These are phyloP conservation scores for Metroxylon sagu DNA, from an alignment of 176 grass and related monocot species.

Conservation along the genomic window DNA sequence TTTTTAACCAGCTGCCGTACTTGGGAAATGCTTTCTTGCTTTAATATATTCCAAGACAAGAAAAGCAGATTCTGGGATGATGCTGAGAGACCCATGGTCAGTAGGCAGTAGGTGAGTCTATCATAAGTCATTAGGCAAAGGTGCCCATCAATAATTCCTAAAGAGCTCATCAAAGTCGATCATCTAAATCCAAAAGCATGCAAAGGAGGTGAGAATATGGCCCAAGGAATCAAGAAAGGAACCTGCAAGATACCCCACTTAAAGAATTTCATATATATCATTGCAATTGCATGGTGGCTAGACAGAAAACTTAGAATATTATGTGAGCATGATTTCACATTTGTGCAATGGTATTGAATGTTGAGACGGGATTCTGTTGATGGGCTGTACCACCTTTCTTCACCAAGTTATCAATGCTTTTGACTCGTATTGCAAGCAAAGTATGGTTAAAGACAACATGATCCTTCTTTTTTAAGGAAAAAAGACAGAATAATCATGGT, in stretches of 20 bases:
- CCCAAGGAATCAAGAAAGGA: conserved; percentile 29
- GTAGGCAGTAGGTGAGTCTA: not conserved
- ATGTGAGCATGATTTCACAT: too few relatives aligned
- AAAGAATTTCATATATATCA: too few relatives aligned
- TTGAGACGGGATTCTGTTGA: too few relatives aligned
- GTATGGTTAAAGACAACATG: too few relatives aligned
- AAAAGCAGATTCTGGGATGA: conserved; percentile 44
- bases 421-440: too few relatives aligned
- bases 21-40: conserved; percentile 23
- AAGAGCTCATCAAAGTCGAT: conserved; percentile 12
- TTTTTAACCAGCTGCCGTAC: conserved; percentile 16
- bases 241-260: not conserved
- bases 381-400: too few relatives aligned
- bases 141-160: conserved; percentile 29
- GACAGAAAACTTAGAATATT: too few relatives aligned
- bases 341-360: too few relatives aligned
- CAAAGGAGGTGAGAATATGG: conserved; percentile 27
- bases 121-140: conserved; percentile 9
- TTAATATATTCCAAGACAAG: conserved; percentile 36
- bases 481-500: too few relatives aligned
- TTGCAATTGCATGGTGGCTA: too few relatives aligned
- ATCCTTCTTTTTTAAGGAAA: too few relatives aligned
- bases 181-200: conserved; percentile 22
- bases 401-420: too few relatives aligned
- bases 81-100: conserved; percentile 4